phyloP scores from a whole-genome alignment of 2,329 filamentous ascomycete genomes.

The Alternaria alternata region DNA sequence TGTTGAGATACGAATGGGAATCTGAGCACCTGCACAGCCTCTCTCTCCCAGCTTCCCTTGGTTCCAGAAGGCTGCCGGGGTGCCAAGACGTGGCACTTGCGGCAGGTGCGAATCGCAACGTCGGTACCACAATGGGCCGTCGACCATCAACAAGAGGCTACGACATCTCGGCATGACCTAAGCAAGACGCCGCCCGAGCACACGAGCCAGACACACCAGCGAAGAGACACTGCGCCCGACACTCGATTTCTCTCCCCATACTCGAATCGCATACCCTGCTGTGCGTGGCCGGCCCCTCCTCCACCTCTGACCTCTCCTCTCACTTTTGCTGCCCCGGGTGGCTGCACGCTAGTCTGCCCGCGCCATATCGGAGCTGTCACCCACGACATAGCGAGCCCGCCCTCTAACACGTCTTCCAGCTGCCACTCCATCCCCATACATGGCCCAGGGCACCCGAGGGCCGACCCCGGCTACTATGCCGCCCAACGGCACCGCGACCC shows the following conservation, averaged over 20 bases:
- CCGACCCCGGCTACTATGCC: conserved; percentile 42
- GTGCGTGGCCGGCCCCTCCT: conserved; percentile 28
- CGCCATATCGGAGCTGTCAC: conserved; percentile 25
- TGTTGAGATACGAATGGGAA: conserved; percentile 22
- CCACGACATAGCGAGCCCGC: conserved; percentile 6
- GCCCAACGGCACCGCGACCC: conserved; percentile 52
- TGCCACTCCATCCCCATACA: conserved; percentile 19
- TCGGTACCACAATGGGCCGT: conserved; percentile 15
- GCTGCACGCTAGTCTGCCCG: conserved; percentile 13
- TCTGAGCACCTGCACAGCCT: conserved; percentile 16
- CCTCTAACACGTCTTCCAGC: conserved; percentile 1
- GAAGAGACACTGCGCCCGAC: too few species aligned
- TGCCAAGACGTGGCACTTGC: conserved; percentile 20
- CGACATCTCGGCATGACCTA: conserved; percentile 10
- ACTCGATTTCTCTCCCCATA: too few species aligned
- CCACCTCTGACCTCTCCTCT: conserved; percentile 22
- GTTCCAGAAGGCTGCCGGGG: conserved; percentile 16
- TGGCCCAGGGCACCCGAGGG: conserved; percentile 48
- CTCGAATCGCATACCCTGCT: background rate
- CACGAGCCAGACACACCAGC: conserved; percentile 11
- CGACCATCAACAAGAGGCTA: conserved; percentile 9
- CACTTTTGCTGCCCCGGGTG: conserved; percentile 21
- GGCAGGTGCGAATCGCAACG: conserved; percentile 19
- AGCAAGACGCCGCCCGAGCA: conserved; percentile 10
- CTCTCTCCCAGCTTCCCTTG: conserved; percentile 8